Percentiles rank a stretch among this genome's conserved stretches.
These are phyloP conservation scores for Atalantia buxifolia DNA, from an alignment of 345 rosid species.

Conservation along the genomic window DNA sequence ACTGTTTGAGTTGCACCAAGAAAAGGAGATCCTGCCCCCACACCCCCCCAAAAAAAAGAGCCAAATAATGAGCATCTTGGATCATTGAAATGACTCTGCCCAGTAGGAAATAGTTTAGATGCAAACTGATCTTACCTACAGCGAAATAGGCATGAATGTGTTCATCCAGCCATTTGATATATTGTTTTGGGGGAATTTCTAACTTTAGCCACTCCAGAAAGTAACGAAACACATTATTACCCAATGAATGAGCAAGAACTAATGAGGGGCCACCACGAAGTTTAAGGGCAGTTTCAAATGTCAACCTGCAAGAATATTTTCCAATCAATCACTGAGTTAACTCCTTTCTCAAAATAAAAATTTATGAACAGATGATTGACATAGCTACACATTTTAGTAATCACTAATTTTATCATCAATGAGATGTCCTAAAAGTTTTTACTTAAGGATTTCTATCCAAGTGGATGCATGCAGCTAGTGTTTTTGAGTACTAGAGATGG, in stretches of 20 bases:
- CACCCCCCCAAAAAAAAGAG: background rate
- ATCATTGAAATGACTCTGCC: constrained; percentile 6
- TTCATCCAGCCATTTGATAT: constrained; percentile 81
- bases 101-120: constrained; percentile 1
- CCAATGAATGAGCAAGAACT: constrained; percentile 98
- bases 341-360: background rate
- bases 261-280: constrained; percentile 92
- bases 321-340: constrained; percentile 4
- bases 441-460: background rate
- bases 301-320: constrained; percentile 47
- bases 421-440: background rate
- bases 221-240: constrained; percentile 92
- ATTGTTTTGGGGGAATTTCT: constrained; percentile 96
- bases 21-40: constrained; percentile 76
- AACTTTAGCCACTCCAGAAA: constrained; percentile 97
- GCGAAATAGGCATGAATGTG: constrained; percentile 96
- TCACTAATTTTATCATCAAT: background rate
- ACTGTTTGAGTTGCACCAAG: constrained; percentile 86
- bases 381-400: background rate
- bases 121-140: constrained; percentile 58
- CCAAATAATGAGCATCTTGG: constrained; percentile 12
- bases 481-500: background rate
- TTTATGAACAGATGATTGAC: background rate
- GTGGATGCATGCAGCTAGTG: background rate
- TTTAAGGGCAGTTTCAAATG: constrained; percentile 91